Conservation (phyloP, 2,329 filamentous ascomycete species). For the Botryotinia narcissicola region DNA sequence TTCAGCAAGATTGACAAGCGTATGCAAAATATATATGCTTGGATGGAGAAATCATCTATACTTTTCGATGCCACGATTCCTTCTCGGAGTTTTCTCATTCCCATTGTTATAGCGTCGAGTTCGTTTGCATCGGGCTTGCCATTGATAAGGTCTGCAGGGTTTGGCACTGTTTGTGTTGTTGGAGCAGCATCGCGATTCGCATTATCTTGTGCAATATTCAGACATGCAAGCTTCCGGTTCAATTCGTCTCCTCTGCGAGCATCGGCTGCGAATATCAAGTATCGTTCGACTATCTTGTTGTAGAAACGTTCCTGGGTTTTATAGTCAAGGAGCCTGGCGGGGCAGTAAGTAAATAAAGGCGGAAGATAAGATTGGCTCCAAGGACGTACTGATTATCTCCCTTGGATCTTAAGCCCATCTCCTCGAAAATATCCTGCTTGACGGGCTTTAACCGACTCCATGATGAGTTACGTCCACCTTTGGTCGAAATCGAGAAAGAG, state of each 20-base stretch:
- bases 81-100: constrained; percentile 89
- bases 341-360: constrained; percentile 24
- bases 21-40: constrained; percentile 89
- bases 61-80: constrained; percentile 78
- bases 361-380: neutral
- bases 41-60: constrained; percentile 76
- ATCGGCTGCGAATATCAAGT: constrained; percentile 83
- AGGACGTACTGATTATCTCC: constrained; percentile 72
- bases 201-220: constrained; percentile 35
- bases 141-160: constrained; percentile 18
- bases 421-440: constrained; percentile 73
- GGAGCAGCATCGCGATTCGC: constrained; percentile 30
- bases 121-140: constrained; percentile 22
- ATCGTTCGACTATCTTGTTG: constrained; percentile 80
- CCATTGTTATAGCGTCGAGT: constrained; percentile 60
- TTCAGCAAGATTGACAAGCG: constrained; percentile 76
- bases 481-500: constrained; percentile 32
- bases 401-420: constrained; percentile 83
- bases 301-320: constrained; percentile 85
- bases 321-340: constrained; percentile 63
- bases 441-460: constrained; percentile 73
- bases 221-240: constrained; percentile 68
- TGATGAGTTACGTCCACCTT: constrained; percentile 44
- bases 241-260: constrained; percentile 70
- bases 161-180: constrained; percentile 23